A percentile compares a stretch with the other conserved stretches of the same genome.
Conservation (phyloP, 208 protist species). For the Leishmania arabica region DNA sequence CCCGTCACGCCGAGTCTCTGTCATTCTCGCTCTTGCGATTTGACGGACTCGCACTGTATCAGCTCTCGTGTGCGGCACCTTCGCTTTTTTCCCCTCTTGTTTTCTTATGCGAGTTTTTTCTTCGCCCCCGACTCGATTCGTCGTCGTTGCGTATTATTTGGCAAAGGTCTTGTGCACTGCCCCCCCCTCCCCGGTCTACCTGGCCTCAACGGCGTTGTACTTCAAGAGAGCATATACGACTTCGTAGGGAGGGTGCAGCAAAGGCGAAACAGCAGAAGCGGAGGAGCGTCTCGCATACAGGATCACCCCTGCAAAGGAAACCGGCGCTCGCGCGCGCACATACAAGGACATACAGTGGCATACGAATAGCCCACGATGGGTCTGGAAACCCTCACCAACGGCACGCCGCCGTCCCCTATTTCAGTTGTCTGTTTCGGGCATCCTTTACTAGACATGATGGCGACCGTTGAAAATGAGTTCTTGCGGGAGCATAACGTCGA, state of each 20-base stretch:
- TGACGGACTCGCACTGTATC: neutral
- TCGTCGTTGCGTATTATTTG: neutral
- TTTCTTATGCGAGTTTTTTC: neutral
- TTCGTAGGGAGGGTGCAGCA: neutral
- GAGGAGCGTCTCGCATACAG: neutral
- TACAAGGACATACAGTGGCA: constrained; percentile 1
- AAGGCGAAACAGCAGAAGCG: constrained; percentile 3
- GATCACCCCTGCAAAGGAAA: neutral
- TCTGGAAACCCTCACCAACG: constrained; percentile 5
- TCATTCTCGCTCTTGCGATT: neutral
- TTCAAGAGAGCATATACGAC: neutral
- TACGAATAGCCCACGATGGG: constrained; percentile 6
- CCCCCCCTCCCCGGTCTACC: neutral
- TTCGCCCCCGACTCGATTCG: neutral
- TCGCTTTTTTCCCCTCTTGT: neutral
- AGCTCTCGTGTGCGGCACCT: neutral
- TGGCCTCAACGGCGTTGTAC: neutral
- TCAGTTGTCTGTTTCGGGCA: constrained; percentile 84
- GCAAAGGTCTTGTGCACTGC: neutral
- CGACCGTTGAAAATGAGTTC: constrained; percentile 79
- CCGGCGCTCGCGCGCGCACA: constrained; percentile 14
- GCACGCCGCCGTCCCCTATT: neutral
- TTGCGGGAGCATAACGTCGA: constrained; percentile 84
- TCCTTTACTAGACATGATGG: constrained; percentile 97
- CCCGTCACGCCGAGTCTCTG: neutral